Conservation (phyloP, 73 alveolate genomes). For the Breviolum minutum region DNA sequence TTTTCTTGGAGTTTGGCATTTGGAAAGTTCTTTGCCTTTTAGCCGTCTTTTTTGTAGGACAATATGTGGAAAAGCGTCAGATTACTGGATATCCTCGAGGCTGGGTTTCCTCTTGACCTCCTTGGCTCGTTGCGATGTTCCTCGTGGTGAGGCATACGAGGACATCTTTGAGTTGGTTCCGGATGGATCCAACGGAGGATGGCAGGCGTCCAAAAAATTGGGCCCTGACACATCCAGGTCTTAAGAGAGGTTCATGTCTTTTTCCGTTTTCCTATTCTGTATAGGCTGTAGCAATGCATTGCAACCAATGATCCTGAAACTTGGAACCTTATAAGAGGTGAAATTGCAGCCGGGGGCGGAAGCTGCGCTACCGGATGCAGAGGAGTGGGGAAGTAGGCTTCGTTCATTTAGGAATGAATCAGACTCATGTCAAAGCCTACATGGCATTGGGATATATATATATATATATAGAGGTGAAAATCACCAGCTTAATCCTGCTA, state of each 20-base stretch:
- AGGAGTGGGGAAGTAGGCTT: background rate
- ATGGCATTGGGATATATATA: too few species aligned
- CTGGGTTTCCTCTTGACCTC: background rate
- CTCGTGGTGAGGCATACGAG: conserved; percentile 65
- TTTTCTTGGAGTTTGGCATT: too few species aligned
- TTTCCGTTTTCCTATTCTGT: background rate
- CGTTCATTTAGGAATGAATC: background rate
- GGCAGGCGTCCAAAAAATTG: conserved; percentile 7
- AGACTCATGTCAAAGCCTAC: too few species aligned
- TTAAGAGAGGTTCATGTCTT: background rate
- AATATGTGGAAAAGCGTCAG: conserved; percentile 92
- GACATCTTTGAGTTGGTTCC: conserved; percentile 89
- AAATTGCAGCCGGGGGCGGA: conserved; percentile 91
- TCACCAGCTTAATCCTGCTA: too few species aligned
- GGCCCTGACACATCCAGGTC: background rate
- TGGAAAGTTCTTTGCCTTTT: background rate
- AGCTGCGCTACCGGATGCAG: conserved; percentile 87
- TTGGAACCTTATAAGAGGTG: background rate
- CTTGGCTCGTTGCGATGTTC: background rate
- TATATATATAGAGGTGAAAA: too few species aligned
- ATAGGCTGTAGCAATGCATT: too few species aligned
- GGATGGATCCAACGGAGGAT: conserved; percentile 71
- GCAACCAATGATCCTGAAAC: background rate
- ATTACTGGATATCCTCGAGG: conserved; percentile 85
- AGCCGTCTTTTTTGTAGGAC: conserved; percentile 17